Evolutionary conservation across 306 rosid genomes (phyloP), one percentile per base, ranked within the genome.

Genomic region (Glycine tomentella): DNA sequence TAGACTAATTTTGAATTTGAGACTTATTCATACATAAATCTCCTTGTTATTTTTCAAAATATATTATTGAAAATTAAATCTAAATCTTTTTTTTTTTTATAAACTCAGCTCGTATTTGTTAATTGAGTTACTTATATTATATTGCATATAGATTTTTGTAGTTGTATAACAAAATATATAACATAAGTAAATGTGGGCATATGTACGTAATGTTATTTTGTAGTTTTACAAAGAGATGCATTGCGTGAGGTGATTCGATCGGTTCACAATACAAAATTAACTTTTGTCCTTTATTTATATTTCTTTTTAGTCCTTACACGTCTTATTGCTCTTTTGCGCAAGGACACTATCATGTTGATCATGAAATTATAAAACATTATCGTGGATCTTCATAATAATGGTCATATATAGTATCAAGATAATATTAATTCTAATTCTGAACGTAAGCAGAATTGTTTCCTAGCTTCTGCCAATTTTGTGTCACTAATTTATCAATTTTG

Each of bases 371-470:
- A 67, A 74, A 69, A 44, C 53, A 61, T 78, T 80, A 77, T 77
- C 62, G 77, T 76, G 75, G 83, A 81, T 87, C 87, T 85, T 81
- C 50, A 73, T 56, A 9, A 71, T 48, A 11, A 76, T 59, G 79
- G 42, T 42, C 76, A 51, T 70, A 72, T 49, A 44, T 34, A 5
- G 36, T 13, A 17, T 44, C 13, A 12, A 61, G 20, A 71, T 81
- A 49, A n/a, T 53, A 48, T 55, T 71, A 9, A 44, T 48, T 63
- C 9, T 68, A 55, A 57, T 74, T 75, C 64, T 71, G 81, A 81
- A 80, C 70, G 75, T 10, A 68, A 75, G 64, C 64, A 56, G 53
- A 67, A 67, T 10, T 75, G 65, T 57, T 49, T 66, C 62, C 61
- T 25, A 25, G 31, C 31, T 81, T 40, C 55, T 49, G 40, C 0